Conservation (phyloP, 768 basidiomycete species). For the Mycena pura region DNA sequence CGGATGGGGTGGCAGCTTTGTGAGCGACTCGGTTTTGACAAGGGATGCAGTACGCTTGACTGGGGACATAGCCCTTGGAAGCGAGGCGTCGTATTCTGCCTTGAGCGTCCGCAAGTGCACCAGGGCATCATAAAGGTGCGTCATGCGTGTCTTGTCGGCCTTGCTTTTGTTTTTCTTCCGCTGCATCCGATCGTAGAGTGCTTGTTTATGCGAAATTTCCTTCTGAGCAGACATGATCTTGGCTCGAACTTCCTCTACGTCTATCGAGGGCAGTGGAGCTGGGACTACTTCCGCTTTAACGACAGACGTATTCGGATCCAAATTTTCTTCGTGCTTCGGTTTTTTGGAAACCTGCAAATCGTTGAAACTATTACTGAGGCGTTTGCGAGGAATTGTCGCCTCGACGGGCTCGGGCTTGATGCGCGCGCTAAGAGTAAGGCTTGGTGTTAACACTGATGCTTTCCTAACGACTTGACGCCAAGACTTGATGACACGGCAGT, state of each 20-base stretch:
- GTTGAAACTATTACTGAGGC: conserved; percentile 43
- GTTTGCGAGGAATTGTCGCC: conserved; percentile 45
- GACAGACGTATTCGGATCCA: background rate
- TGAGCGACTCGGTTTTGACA: conserved; percentile 13
- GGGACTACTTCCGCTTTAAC: conserved; percentile 4
- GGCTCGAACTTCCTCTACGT: conserved; percentile 15
- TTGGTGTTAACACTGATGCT: too few species aligned
- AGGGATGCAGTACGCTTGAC: conserved; percentile 20
- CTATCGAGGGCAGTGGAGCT: background rate
- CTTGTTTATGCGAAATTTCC: conserved; percentile 7
- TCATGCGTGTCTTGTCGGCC: conserved; percentile 27
- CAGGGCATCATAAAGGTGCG: conserved; percentile 1
- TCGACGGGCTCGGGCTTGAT: conserved; percentile 39
- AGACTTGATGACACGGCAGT: too few species aligned
- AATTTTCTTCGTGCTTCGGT: too few species aligned
- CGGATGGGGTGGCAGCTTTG: background rate
- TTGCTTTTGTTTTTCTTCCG: conserved; percentile 30
- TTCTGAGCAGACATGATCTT: conserved; percentile 17
- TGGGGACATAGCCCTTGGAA: conserved; percentile 28
- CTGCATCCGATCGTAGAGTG: conserved; percentile 11
- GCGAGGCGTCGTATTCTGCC: conserved; percentile 23
- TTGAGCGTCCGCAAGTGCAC: conserved; percentile 20
- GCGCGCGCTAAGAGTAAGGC: conserved; percentile 7
- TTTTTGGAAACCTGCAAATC: background rate
- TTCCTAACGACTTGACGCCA: too few species aligned